Evolutionary conservation across 177 flowering plant species (phyloP), one percentile per base, ranked within the genome.

Genomic region (Vitis hybrid): DNA sequence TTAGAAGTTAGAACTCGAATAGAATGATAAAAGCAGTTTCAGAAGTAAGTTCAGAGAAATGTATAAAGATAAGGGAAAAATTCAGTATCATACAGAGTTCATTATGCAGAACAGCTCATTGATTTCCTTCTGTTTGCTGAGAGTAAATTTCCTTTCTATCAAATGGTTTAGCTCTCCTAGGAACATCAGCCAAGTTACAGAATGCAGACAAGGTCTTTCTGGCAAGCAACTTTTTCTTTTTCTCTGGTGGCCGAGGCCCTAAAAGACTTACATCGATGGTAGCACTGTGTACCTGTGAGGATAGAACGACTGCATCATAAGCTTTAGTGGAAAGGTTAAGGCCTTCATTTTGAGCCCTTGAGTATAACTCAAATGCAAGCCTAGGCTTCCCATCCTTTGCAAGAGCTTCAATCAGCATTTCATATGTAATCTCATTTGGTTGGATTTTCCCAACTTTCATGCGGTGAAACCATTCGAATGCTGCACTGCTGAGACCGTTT

Each of bases 401-500:
- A 51, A 93, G 93, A 68, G 93, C 97, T 76, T 83, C 83, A 49
- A 92, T 87, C 76, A 96, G 78, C 93, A 88, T 83, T 65, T 88
- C 97, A 64, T 93, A 96, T 2, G 91, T 89, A 52, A 92, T 80
- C 79, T 91, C 91, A 70, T 96, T 91, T 2, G 99, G 97, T 1
- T 76, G 7, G 52, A 91, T 73, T 57, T 81, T 80, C 69, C 75
- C 72, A 67, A 64, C 77, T 80, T 86, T 85, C 98, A 93, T 89
- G 2, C 89, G 85, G 54, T 88, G 86, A 71, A 93, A 96, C 99
- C 99, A 96, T 59, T 93, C 97, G 46, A 86, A 92, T 32, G 97
- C 99, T 30, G 74, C 74, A 59, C 89, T 79, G 21, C 90, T 86
- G 84, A 76, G 72, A 18, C 88, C 79, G n/a, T 84, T 85, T n/a